Conservation (phyloP, 495 filamentous ascomycete genomes). For the Lophiostoma macrostomum region DNA sequence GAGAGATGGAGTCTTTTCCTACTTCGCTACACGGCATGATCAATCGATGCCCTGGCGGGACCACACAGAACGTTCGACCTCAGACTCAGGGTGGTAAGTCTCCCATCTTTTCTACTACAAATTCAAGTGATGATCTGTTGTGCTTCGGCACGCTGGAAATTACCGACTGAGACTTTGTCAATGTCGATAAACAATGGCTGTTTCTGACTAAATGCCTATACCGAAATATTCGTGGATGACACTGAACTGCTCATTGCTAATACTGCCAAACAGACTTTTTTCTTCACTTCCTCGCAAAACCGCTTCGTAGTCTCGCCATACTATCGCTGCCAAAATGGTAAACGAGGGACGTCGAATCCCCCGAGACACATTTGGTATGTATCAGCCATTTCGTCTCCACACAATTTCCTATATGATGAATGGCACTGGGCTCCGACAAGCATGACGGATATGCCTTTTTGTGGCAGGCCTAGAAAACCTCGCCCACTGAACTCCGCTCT, state of each 20-base stretch:
- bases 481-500: constrained; percentile 78
- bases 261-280: too few relatives aligned
- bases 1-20: too few relatives aligned
- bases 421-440: constrained; percentile 99
- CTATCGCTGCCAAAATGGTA: too few relatives aligned
- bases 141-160: constrained; percentile 97
- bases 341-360: too few relatives aligned
- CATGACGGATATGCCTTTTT: constrained; percentile 89
- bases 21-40: too few relatives aligned
- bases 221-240: too few relatives aligned
- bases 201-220: constrained; percentile 81
- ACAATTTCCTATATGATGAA: constrained; percentile 71
- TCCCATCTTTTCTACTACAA: neutral
- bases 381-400: neutral
- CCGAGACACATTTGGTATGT: too few relatives aligned
- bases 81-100: neutral
- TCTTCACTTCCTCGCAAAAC: too few relatives aligned
- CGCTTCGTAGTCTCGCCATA: too few relatives aligned
- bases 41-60: too few relatives aligned
- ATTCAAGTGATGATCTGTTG: constrained; percentile 72
- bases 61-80: neutral
- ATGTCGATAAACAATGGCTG: constrained; percentile 89
- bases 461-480: constrained; percentile 99
- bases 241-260: too few relatives aligned
- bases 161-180: constrained; percentile 90